phyloP scores from a whole-genome alignment of 2,329 filamentous ascomycete species.

The Stagonosporopsis tanaceti region DNA sequence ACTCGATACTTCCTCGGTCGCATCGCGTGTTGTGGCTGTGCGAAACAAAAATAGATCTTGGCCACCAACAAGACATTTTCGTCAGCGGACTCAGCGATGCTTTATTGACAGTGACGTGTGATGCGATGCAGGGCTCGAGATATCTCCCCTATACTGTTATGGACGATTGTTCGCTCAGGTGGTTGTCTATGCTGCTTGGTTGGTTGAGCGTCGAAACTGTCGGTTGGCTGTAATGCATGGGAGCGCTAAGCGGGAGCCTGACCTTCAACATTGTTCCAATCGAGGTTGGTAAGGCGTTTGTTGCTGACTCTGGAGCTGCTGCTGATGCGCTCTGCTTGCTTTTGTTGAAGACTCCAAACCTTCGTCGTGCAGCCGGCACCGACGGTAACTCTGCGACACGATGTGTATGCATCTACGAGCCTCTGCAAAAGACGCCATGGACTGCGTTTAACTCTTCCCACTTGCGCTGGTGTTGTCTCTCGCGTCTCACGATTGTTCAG shows the following conservation, averaged over 20 bases:
- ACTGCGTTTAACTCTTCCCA: not conserved
- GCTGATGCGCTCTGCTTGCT: not conserved
- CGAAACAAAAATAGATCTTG: slow-evolving; percentile 19
- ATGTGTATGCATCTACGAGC: slow-evolving; percentile 5
- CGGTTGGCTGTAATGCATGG: not conserved
- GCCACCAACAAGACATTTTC: slow-evolving; percentile 19
- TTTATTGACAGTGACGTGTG: slow-evolving; percentile 17
- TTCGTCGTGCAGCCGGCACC: not conserved
- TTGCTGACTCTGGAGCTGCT: not conserved
- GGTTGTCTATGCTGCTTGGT: not conserved
- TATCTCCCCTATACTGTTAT: slow-evolving; percentile 1
- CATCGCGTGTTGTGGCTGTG: slow-evolving; percentile 21
- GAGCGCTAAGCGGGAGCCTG: not conserved
- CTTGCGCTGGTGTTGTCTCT: not conserved
- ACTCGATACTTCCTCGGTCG: slow-evolving; percentile 16
- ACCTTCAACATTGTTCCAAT: not conserved
- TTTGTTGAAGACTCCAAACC: not conserved
- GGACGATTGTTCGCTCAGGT: not conserved
- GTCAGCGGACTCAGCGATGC: slow-evolving; percentile 11
- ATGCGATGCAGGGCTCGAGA: slow-evolving; percentile 9
- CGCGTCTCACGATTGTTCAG: slow-evolving; percentile 8
- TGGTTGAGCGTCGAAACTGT: not conserved
- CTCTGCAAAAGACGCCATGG: not conserved
- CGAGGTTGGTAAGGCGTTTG: not conserved
- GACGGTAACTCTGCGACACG: slow-evolving; percentile 9